These are phyloP conservation scores for Alnus rubra DNA, from an alignment of 306 rosid species.

Conservation along the genomic window DNA sequence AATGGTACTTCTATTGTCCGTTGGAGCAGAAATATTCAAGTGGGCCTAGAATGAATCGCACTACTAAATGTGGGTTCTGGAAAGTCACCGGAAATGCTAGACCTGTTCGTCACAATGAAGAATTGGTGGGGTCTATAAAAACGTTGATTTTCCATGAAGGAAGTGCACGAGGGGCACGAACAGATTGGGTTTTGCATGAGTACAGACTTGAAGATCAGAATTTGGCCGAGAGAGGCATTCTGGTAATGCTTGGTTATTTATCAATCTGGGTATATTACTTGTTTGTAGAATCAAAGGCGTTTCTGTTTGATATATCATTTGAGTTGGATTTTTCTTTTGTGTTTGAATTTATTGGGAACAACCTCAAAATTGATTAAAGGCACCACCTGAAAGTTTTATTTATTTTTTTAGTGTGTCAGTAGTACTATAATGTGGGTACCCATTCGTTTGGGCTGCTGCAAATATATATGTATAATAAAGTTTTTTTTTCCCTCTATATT, in stretches of 20 bases:
- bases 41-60: conserved; percentile 62
- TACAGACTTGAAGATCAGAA: conserved; percentile 57
- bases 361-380: no score
- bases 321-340: no score
- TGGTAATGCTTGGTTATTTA: conserved; percentile 46
- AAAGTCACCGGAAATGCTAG: conserved; percentile 74
- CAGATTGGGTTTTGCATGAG: conserved; percentile 93
- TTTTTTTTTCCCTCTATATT: no score
- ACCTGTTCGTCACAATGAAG: conserved; percentile 26
- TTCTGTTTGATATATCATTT: no score
- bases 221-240: conserved; percentile 26
- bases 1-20: conserved; percentile 76
- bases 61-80: conserved; percentile 65
- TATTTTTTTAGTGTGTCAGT: no score
- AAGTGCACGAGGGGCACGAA: conserved; percentile 60
- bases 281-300: background rate
- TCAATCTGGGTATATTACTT: background rate
- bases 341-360: no score
- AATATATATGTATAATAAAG: background rate
- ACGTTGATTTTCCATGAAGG: conserved; percentile 69
- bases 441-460: background rate
- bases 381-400: no score
- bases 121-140: conserved; percentile 62
- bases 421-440: background rate
- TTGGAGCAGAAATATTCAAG: conserved; percentile 52